These are phyloP conservation scores for Cercospora zeae-maydis DNA, from an alignment of 2,329 filamentous ascomycete genomes.

Conservation along the genomic window DNA sequence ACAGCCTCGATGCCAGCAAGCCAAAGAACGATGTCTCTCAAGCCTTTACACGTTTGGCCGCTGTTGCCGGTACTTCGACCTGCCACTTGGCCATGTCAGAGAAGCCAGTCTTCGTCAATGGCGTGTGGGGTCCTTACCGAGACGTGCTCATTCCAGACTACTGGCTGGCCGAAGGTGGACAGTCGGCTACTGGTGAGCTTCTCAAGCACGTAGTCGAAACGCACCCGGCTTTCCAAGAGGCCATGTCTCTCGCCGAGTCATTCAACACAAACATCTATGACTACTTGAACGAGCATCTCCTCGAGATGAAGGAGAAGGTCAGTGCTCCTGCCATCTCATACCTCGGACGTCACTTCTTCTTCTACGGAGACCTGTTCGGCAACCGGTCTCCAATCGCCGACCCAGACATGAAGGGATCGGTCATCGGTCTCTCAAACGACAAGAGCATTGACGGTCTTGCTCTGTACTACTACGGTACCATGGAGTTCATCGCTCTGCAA, in stretches of 20 bases:
- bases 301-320: conserved; percentile 65
- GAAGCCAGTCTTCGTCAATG: conserved; percentile 86
- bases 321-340: conserved; percentile 76
- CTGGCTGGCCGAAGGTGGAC: conserved; percentile 97
- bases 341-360: conserved; percentile 91
- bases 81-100: conserved; percentile 96
- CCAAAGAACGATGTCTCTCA: conserved; percentile 84
- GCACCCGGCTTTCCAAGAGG: conserved; percentile 83
- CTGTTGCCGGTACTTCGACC: conserved; percentile 93
- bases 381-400: conserved; percentile 94
- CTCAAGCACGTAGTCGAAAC: conserved; percentile 93
- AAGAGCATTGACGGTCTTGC: conserved; percentile 83
- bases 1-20: conserved; percentile 59
- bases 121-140: conserved; percentile 95
- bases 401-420: conserved; percentile 83
- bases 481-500: conserved; percentile 98
- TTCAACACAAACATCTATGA: conserved; percentile 90
- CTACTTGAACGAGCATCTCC: conserved; percentile 84
- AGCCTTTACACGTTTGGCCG: conserved; percentile 87
- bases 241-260: conserved; percentile 71
- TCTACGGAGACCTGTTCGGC: conserved; percentile 96
- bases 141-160: conserved; percentile 87
- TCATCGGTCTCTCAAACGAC: conserved; percentile 83
- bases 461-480: conserved; percentile 87
- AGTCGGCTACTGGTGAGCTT: conserved; percentile 92